Evolutionary conservation across 2,329 filamentous ascomycete genomes (phyloP), one percentile per base, ranked within the genome.

Genomic region (Nannizziopsis barbatae): DNA sequence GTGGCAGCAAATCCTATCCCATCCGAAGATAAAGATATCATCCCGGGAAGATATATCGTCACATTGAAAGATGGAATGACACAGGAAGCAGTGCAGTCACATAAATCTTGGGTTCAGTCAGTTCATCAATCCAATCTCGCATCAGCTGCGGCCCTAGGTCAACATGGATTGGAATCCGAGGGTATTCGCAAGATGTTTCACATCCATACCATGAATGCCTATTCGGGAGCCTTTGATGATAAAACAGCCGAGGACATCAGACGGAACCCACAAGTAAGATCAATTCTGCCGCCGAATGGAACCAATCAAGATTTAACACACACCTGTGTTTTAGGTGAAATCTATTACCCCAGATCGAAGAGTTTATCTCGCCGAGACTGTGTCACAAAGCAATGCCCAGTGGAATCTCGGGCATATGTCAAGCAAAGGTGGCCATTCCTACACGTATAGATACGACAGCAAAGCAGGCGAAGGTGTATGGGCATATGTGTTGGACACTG

Each of bases 51-150:
- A 27, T 50, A 50, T 22, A 47, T 50, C 30, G 49, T 50, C 38
- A 50, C 49, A 11, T 20, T 50, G 31, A 50, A 50, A 20, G 49
- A 50, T 27, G 49, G 49, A 20, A n/a, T 47, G 42, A 42, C 43
- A 11, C 18, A 40, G 12, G 43, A 20, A 9, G 41, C 46, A n/a
- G 27, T 50, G 3, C 36, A 45, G 11, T 30, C 30, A 6, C 49
- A 50, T 40, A 42, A 42, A 18, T 7, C 35, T 17, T 50, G 43
- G 49, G 49, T 47, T 8, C 12, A 15, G 22, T 46, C 42, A 12
- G 43, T 50, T n/a, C 49, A 50, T 15, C 11, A 15, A 20, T 40
- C 49, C 14, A 50, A 50, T 32, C 43, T 50, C n/a, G 38, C 42
- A 6, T n/a, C 38, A 32, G 27, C 36, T 17, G 14, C 27, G 20